A percentile compares a stretch with the other conserved stretches of the same genome.
These are phyloP conservation scores for Hypoxylon sp. DNA, from an alignment of 2,329 filamentous ascomycete species.

Conservation along the genomic window DNA sequence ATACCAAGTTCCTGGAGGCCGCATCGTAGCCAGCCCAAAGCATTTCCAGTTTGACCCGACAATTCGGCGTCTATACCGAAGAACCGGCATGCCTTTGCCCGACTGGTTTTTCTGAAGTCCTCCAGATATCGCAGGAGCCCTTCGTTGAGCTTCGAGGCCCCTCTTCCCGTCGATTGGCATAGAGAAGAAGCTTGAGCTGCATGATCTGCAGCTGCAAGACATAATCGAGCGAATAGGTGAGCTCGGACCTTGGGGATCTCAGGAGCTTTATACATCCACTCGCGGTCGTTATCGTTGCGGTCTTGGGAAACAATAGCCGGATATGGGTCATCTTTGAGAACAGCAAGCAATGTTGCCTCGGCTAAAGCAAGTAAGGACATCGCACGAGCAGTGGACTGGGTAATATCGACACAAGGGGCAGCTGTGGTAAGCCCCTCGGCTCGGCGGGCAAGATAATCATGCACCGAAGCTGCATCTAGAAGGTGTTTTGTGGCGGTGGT, in stretches of 20 bases:
- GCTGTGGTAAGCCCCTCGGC: constrained; percentile 60
- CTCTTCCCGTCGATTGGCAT: constrained; percentile 58
- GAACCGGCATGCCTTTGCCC: constrained; percentile 90
- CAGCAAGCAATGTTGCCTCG: constrained; percentile 90
- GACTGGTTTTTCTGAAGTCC: constrained; percentile 79
- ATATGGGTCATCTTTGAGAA: constrained; percentile 95
- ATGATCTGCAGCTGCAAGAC: constrained; percentile 89
- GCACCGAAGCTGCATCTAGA: constrained; percentile 83
- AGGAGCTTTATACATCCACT: constrained; percentile 97
- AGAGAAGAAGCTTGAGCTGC: constrained; percentile 78
- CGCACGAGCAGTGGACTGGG: constrained; percentile 66
- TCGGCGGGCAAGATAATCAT: constrained; percentile 76
- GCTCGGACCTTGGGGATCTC: constrained; percentile 90
- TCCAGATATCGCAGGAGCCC: constrained; percentile 80
- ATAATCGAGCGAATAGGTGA: constrained; percentile 88
- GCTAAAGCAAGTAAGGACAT: constrained; percentile 80
- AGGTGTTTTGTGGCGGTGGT: constrained; percentile 82
- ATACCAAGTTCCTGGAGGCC: constrained; percentile 82
- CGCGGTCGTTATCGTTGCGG: constrained; percentile 84
- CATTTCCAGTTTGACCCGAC: constrained; percentile 84
- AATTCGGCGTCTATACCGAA: constrained; percentile 91
- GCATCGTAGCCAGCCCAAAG: constrained; percentile 87
- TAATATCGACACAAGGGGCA: constrained; percentile 68
- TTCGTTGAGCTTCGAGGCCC: constrained; percentile 70
- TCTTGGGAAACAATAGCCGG: constrained; percentile 84